phyloP scores from a whole-genome alignment of 345 rosid species.

The Dipteronia sinensis region DNA sequence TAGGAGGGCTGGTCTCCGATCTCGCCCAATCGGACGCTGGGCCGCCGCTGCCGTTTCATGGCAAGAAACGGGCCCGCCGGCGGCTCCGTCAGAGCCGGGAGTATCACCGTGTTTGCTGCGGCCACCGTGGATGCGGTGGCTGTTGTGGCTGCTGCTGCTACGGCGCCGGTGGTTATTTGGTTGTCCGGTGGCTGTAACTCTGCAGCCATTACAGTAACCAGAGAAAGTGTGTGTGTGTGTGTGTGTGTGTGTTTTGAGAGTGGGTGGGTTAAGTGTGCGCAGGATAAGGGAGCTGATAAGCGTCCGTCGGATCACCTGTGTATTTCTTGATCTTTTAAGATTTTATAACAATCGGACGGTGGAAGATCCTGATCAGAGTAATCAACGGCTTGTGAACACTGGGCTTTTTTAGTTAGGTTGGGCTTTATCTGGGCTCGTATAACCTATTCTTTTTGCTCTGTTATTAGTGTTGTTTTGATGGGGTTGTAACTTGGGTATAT shows the following conservation, averaged over 20 bases:
- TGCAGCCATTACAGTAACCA: conserved; percentile 36
- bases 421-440: background rate
- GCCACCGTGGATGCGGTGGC: background rate
- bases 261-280: conserved; percentile 18
- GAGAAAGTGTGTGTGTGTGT: background rate
- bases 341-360: background rate
- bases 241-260: conserved; percentile 11
- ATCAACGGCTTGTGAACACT: too few relatives aligned
- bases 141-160: conserved; percentile 1
- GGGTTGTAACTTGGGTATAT: too few relatives aligned
- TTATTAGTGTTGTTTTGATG: too few relatives aligned
- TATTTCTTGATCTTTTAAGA: too few relatives aligned
- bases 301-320: too few relatives aligned
- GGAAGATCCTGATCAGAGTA: background rate
- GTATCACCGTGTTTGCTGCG: conserved; percentile 10
- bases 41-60: conserved; percentile 67
- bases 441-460: too few relatives aligned
- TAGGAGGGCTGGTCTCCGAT: conserved; percentile 58
- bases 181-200: conserved; percentile 43
- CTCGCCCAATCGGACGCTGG: conserved; percentile 76
- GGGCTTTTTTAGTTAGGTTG: background rate
- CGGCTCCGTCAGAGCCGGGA: conserved; percentile 30
- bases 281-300: conserved; percentile 15
- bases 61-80: conserved; percentile 32
- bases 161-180: conserved; percentile 17